These are phyloP conservation scores for Coemansia sp. DNA, from an alignment of 192 early-diverging fungal species.

Conservation along the genomic window DNA sequence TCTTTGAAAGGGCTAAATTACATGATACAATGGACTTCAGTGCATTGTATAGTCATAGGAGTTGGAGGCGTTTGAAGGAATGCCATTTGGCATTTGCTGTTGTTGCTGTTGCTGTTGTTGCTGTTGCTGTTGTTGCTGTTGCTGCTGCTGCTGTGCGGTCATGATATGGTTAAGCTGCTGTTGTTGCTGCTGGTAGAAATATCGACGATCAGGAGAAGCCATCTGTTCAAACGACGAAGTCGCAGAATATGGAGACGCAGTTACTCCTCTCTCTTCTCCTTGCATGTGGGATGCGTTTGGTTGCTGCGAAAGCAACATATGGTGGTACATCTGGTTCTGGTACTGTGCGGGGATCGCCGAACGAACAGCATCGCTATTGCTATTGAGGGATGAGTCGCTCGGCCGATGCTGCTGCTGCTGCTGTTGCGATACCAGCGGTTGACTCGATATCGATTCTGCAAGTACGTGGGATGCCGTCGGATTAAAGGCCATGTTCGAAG, in stretches of 20 bases:
- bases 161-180: background rate
- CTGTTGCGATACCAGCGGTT: constrained; percentile 1
- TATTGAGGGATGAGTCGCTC: constrained; percentile 3
- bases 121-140: background rate
- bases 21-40: background rate
- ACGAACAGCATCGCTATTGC: constrained; percentile 1
- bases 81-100: background rate
- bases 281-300: constrained; percentile 1
- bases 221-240: constrained; percentile 22
- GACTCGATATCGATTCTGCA: constrained; percentile 32
- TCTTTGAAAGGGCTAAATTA: too few species aligned
- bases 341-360: constrained; percentile 1
- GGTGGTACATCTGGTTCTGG: constrained; percentile 22
- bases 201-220: constrained; percentile 1
- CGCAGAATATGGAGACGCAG: background rate
- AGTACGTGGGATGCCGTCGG: constrained; percentile 30
- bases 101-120: background rate
- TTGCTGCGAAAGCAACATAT: constrained; percentile 18
- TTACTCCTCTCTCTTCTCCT: too few species aligned
- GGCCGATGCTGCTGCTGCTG: constrained; percentile 13
- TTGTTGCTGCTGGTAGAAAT: background rate
- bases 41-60: constrained; percentile 9
- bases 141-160: background rate
- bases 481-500: constrained; percentile 44
- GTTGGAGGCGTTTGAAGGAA: constrained; percentile 14